Percentiles rank a stretch among this genome's conserved stretches.
Conservation (phyloP, 2,329 filamentous ascomycete species). For the Claviceps sp. region DNA sequence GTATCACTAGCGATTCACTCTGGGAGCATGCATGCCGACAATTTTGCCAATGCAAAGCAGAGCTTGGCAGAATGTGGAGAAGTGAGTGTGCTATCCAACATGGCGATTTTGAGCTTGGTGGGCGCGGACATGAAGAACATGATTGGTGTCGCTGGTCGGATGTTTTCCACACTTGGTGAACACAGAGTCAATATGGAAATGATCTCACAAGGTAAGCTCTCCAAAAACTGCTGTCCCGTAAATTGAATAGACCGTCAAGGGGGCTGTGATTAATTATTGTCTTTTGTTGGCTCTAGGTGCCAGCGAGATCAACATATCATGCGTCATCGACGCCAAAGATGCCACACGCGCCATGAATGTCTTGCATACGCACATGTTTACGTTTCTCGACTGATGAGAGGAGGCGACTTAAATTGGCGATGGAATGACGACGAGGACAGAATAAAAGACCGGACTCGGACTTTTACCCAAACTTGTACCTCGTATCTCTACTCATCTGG, state of each 20-base stretch:
- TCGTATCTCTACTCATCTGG: neutral
- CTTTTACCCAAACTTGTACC: neutral
- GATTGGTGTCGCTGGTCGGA: slow-evolving; percentile 80
- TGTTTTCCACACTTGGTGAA: slow-evolving; percentile 90
- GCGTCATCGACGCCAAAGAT: slow-evolving; percentile 84
- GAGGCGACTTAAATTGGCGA: neutral
- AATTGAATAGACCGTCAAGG: neutral
- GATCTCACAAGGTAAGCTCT: slow-evolving; percentile 79
- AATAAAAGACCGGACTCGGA: neutral
- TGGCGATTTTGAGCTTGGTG: slow-evolving; percentile 92
- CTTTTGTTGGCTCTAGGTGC: slow-evolving; percentile 45
- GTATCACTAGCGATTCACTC: slow-evolving; percentile 94
- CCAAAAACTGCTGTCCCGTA: neutral
- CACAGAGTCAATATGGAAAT: slow-evolving; percentile 97
- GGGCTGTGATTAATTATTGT: neutral
- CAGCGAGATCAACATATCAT: slow-evolving; percentile 98
- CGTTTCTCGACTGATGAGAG: slow-evolving; percentile 62
- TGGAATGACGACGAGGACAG: neutral
- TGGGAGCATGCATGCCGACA: slow-evolving; percentile 48
- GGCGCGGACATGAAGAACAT: slow-evolving; percentile 97
- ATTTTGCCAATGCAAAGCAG: slow-evolving; percentile 52
- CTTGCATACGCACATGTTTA: slow-evolving; percentile 91
- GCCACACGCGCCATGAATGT: slow-evolving; percentile 91
- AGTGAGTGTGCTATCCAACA: slow-evolving; percentile 77
- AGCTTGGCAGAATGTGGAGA: slow-evolving; percentile 73